These are phyloP conservation scores for Sarocladium oryzae DNA, from an alignment of 2,329 filamentous ascomycete species.

Conservation along the genomic window DNA sequence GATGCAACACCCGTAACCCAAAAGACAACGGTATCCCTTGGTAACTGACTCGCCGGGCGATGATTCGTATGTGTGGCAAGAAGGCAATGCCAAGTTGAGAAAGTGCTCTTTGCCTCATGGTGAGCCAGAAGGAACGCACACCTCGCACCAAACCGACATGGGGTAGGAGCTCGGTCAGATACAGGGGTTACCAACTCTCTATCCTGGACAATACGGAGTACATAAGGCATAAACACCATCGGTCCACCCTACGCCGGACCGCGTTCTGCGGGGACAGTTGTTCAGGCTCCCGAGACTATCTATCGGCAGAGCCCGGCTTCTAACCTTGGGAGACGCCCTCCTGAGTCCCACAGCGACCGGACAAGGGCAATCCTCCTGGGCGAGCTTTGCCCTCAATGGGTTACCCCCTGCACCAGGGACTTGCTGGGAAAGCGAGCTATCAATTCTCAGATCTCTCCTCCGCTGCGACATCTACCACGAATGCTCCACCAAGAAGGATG, in stretches of 20 bases:
- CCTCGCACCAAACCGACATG: too few relatives aligned
- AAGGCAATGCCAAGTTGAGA: too few relatives aligned
- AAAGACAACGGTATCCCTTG: too few relatives aligned
- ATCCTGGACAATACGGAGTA: neutral
- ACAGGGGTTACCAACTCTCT: neutral
- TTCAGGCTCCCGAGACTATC: slow-evolving; percentile 7
- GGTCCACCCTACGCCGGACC: slow-evolving; percentile 6
- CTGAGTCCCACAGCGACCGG: neutral
- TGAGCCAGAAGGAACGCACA: too few relatives aligned
- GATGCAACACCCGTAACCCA: too few relatives aligned
- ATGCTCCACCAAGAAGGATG: slow-evolving; percentile 69
- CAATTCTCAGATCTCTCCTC: slow-evolving; percentile 13
- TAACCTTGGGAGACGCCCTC: neutral
- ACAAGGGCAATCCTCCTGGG: neutral
- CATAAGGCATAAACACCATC: neutral
- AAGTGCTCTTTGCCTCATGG: too few relatives aligned
- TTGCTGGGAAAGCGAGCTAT: neutral
- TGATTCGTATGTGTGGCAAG: too few relatives aligned
- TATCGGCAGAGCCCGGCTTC: neutral
- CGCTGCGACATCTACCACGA: slow-evolving; percentile 41
- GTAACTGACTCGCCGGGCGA: too few relatives aligned
- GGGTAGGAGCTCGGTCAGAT: too few relatives aligned
- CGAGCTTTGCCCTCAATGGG: neutral
- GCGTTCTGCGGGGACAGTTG: neutral
- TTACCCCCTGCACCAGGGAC: neutral